These are phyloP conservation scores for Monilinia polystroma DNA, from an alignment of 2,329 filamentous ascomycete species.

Conservation along the genomic window DNA sequence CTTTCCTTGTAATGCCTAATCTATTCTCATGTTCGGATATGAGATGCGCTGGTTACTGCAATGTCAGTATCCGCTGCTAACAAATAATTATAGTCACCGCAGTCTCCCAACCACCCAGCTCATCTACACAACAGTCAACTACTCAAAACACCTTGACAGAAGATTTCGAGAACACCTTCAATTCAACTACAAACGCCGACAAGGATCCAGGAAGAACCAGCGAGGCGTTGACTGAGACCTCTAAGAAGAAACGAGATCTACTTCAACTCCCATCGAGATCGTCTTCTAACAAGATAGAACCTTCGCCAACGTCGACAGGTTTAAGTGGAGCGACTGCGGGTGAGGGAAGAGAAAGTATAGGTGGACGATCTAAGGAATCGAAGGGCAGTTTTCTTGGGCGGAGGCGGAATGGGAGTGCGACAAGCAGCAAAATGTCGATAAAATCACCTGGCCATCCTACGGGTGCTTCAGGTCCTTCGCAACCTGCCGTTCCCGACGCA, in stretches of 20 bases:
- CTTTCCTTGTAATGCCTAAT: not conserved
- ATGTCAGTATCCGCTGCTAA: slow-evolving; percentile 30
- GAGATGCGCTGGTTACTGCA: slow-evolving; percentile 2
- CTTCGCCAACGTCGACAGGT: slow-evolving; percentile 58
- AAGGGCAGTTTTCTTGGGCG: slow-evolving; percentile 62
- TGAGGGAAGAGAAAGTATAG: slow-evolving; percentile 61
- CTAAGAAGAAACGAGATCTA: slow-evolving; percentile 49
- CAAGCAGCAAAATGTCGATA: slow-evolving; percentile 60
- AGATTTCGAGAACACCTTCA: slow-evolving; percentile 35
- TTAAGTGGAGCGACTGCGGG: slow-evolving; percentile 59
- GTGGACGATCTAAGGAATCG: slow-evolving; percentile 63
- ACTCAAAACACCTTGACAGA: slow-evolving; percentile 38
- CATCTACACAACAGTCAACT: slow-evolving; percentile 37
- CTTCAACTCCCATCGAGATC: slow-evolving; percentile 62
- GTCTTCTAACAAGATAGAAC: slow-evolving; percentile 60
- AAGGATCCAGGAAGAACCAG: slow-evolving; percentile 32
- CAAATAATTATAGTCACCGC: slow-evolving; percentile 32
- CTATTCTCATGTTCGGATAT: slow-evolving; percentile 11
- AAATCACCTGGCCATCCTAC: slow-evolving; percentile 45
- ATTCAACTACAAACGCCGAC: slow-evolving; percentile 35
- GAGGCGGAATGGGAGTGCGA: slow-evolving; percentile 65
- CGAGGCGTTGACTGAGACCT: slow-evolving; percentile 33
- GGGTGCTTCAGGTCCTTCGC: slow-evolving; percentile 42
- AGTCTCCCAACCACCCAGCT: slow-evolving; percentile 37
- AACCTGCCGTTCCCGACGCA: slow-evolving; percentile 37